Evolutionary conservation across 2,329 filamentous ascomycete species (phyloP).

Genomic region (Rhinocladiella similis): DNA sequence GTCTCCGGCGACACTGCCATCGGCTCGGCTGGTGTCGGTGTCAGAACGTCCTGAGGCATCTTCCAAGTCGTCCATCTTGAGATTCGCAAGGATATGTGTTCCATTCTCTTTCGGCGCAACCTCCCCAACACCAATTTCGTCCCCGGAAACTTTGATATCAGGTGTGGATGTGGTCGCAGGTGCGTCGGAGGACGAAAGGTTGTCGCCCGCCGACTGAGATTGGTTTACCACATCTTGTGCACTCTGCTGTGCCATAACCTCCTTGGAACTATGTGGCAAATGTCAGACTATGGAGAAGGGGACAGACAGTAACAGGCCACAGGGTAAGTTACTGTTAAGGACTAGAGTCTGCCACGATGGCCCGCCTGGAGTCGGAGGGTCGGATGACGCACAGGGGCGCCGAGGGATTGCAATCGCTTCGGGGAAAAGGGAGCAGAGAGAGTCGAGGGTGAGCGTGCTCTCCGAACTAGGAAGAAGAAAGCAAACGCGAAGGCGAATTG

Average conservation of each 20-base stretch:
- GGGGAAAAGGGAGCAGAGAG: not conserved
- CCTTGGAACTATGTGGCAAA: slow-evolving; percentile 48
- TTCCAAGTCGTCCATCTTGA: slow-evolving; percentile 26
- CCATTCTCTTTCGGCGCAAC: slow-evolving; percentile 43
- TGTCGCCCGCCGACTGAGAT: slow-evolving; percentile 66
- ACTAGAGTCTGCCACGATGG: slow-evolving; percentile 24
- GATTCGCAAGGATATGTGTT: slow-evolving; percentile 34
- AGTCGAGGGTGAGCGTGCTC: slow-evolving; percentile 5
- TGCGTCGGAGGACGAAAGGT: slow-evolving; percentile 64
- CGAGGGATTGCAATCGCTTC: slow-evolving; percentile 6
- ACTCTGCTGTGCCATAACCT: slow-evolving; percentile 73
- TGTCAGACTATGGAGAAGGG: slow-evolving; percentile 33
- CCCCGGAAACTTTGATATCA: slow-evolving; percentile 34
- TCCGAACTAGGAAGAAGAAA: slow-evolving; percentile 14
- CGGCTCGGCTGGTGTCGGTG: slow-evolving; percentile 59
- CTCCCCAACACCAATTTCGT: slow-evolving; percentile 46
- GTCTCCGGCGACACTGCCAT: slow-evolving; percentile 42
- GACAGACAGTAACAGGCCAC: not conserved
- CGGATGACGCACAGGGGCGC: slow-evolving; percentile 13
- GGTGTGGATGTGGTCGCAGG: slow-evolving; percentile 61
- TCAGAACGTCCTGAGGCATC: slow-evolving; percentile 60
- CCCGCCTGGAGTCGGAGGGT: slow-evolving; percentile 15
- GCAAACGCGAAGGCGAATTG: slow-evolving; percentile 17
- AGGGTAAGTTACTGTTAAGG: slow-evolving; percentile 22
- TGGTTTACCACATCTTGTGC: slow-evolving; percentile 72